Evolutionary conservation across 768 basidiomycete species (phyloP), one percentile per base, ranked within the genome.

Genomic region (Sutorius australiensis): DNA sequence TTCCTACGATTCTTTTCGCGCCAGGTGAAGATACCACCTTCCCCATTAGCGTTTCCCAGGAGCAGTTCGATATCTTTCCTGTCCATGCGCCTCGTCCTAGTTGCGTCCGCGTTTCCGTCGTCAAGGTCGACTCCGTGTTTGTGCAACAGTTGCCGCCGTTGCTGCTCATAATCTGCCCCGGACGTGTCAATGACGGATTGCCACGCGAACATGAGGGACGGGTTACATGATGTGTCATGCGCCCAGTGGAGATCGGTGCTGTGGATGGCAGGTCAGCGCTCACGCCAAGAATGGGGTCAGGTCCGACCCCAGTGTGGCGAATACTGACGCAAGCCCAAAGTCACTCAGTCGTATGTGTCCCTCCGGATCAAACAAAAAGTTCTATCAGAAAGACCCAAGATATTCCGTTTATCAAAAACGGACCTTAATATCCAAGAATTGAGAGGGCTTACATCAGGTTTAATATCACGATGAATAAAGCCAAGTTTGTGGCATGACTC

Each of bases 381-480:
- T 98, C 91, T 93, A 67, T 51, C 40, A 55, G 61, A 54, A 67
- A 44, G 57, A 51, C 59, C 53, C 53, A 60, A 54, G 56, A 61
- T 52, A 60, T 37, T 32, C 59, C 48, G 53, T 61, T 61, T 66
- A 59, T 56, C 61, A 48, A 59, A 34, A 65, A 51, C 24, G 63
- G 61, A 51, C 65, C 60, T 65, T 63, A 63, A 69, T 70, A 48
- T 59, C 36, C 38, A 64, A 57, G 46, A 58, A 61, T 61, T 57
- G 49, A 57, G 17, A 50, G 24, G 32, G 72, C 83, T 67, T 69
- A 90, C 88, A 72, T 95, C 91, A 62, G 93, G 90, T 72, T 97
- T 95, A 73, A 98, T 95, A 75, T 99, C 95, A 56, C 95, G 83
- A 75, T 98, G 95, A 64, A 98, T 97, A 74, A 95, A 98, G 10